A percentile compares a stretch with the other conserved stretches of the same genome.
Conservation (phyloP, 1,284 basidiomycete species). For the Golubevia sp. region DNA sequence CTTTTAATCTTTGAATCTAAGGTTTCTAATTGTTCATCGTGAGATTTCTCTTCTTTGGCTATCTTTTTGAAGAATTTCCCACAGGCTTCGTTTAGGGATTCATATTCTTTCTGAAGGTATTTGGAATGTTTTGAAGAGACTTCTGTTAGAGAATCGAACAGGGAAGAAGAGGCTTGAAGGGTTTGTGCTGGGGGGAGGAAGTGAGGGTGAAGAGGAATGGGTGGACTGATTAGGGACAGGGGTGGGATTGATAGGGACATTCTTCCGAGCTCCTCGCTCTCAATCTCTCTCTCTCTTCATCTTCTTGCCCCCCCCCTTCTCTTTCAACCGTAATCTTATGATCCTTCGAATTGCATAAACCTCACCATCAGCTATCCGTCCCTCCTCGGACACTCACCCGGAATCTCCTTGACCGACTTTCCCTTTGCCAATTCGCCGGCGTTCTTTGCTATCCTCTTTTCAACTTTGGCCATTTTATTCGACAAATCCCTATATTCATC, state of each 20-base stretch:
- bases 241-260: not conserved
- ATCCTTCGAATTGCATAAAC: no score
- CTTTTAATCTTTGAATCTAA: slow-evolving; percentile 58
- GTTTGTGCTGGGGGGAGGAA: slow-evolving; percentile 18
- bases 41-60: slow-evolving; percentile 54
- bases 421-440: slow-evolving; percentile 37
- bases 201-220: not conserved
- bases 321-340: no score
- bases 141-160: slow-evolving; percentile 47
- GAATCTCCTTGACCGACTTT: slow-evolving; percentile 42
- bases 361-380: no score
- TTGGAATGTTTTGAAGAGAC: slow-evolving; percentile 45
- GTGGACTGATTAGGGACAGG: not conserved
- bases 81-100: slow-evolving; percentile 50
- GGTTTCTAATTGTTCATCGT: slow-evolving; percentile 43
- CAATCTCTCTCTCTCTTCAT: slow-evolving; percentile 1
- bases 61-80: slow-evolving; percentile 56
- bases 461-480: slow-evolving; percentile 41
- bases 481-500: slow-evolving; percentile 56
- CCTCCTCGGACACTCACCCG: slow-evolving; percentile 12
- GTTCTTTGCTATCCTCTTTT: slow-evolving; percentile 47
- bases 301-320: not conserved
- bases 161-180: slow-evolving; percentile 27
- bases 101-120: slow-evolving; percentile 51
- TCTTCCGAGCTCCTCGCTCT: not conserved